Conservation (phyloP, 2,329 filamentous ascomycete genomes). For the Tolypocladium amazonense region DNA sequence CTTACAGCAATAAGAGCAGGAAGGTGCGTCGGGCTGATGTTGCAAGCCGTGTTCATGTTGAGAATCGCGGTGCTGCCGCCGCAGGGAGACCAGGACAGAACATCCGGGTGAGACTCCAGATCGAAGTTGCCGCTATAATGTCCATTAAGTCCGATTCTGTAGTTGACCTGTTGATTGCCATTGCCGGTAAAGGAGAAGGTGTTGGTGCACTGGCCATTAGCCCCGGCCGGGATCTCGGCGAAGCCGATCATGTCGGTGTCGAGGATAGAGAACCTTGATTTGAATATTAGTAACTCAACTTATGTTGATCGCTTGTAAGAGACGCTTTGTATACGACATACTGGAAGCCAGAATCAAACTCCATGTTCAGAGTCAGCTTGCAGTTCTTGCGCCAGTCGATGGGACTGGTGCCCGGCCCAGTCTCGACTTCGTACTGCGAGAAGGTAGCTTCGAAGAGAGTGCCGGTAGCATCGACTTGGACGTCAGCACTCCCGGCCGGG, state of each 20-base stretch:
- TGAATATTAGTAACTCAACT: background rate
- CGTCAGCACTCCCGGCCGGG: conserved; percentile 11
- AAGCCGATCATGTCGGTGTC: conserved; percentile 15
- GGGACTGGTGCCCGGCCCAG: conserved; percentile 10
- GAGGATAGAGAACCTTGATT: conserved; percentile 12
- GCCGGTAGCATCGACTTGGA: conserved; percentile 13
- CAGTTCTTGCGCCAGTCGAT: conserved; percentile 16
- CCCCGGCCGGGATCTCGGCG: conserved; percentile 13
- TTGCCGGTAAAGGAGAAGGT: conserved; percentile 16
- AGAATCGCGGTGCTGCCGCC: conserved; percentile 15
- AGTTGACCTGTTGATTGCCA: conserved; percentile 9
- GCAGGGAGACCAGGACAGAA: conserved; percentile 13
- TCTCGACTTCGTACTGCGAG: conserved; percentile 13
- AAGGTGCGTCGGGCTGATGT: conserved; percentile 10
- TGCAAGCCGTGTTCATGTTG: conserved; percentile 17
- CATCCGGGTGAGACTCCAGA: conserved; percentile 8
- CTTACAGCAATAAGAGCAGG: conserved; percentile 15
- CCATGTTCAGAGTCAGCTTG: conserved; percentile 15
- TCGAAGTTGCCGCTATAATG: conserved; percentile 12
- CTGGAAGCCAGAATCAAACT: conserved; percentile 15
- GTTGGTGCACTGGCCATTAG: conserved; percentile 11
- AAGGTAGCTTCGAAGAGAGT: conserved; percentile 15
- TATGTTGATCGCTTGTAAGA: too few relatives aligned
- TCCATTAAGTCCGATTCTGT: conserved; percentile 7
- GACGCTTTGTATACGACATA: background rate